Evolutionary conservation across 371 early-diverging fungal species (phyloP), one percentile per base, ranked within the genome.

Genomic region (Choanephora cucurbitarum): DNA sequence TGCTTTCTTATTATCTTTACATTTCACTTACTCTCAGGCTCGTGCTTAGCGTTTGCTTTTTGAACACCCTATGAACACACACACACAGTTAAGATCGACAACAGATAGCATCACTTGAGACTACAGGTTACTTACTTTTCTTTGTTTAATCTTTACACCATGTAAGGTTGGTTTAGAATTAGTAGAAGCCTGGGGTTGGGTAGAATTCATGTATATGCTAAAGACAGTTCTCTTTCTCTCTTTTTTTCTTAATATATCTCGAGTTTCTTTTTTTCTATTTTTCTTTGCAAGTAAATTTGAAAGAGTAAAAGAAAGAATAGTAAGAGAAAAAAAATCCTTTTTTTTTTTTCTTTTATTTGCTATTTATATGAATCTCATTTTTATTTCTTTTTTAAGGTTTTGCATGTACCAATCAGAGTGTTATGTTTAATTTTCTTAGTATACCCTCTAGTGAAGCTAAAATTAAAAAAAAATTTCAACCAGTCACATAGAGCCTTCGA

Each of bases 31-130:
- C 86, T 82, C 79, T 88, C 88, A 69, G 91, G 91, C 68, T 90
- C 91, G 84, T 86, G 89, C 74, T 90, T 90, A 70, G 91, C 89
- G 62, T 86, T 81, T 64, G 91, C 89, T 83, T 87, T 88, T 80
- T 87, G 87, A 70, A 84, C 88, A 80, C 91, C 85, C 91, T 90
- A 68, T 49, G 11, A n/a, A 64, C 31, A 41, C 33, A 3, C 55
- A 48, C 32, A 24, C 48, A 32, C 17, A n/a, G n/a, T 48, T 40
- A 37, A 15, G 22, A 22, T 53, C 50, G 15, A 41, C 42, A 32
- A 28, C 37, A 33, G 43, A 10, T 19, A 44, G 51, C 41, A 24
- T 2, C 42, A n/a, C n/a, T n/a, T n/a, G n/a, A n/a, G n/a, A n/a
- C n/a, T n/a, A n/a, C n/a, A n/a, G n/a, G n/a, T n/a, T 17, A 55